These are phyloP conservation scores for Aspergillus hancockii DNA, from an alignment of 495 filamentous ascomycete species.

Conservation along the genomic window DNA sequence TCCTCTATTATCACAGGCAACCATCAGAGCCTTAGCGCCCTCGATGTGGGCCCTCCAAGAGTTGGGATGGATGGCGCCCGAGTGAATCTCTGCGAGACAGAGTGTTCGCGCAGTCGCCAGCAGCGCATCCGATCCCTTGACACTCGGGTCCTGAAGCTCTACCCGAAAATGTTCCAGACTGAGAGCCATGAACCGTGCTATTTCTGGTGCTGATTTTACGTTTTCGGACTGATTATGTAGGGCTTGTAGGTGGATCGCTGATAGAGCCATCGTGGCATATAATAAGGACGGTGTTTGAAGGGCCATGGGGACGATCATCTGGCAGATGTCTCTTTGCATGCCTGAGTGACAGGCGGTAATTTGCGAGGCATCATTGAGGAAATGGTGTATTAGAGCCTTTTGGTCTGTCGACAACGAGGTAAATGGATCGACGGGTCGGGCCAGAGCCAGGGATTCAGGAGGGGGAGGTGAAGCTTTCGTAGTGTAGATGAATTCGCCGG, in stretches of 20 bases:
- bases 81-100: conserved; percentile 51
- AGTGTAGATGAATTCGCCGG: conserved; percentile 50
- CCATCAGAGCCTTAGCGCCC: conserved; percentile 46
- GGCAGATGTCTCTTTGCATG: conserved; percentile 50
- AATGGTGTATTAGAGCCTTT: conserved; percentile 45
- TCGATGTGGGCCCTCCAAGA: conserved; percentile 51
- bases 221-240: conserved; percentile 44
- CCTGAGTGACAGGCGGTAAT: conserved; percentile 47
- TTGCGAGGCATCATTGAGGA: conserved; percentile 48
- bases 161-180: conserved; percentile 48
- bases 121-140: conserved; percentile 42
- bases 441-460: conserved; percentile 30
- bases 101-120: conserved; percentile 50
- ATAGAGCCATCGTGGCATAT: conserved; percentile 49
- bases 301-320: conserved; percentile 50
- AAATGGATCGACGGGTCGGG: conserved; percentile 42
- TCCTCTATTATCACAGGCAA: conserved; percentile 26
- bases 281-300: conserved; percentile 48
- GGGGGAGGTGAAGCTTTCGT: conserved; percentile 30
- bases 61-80: conserved; percentile 47
- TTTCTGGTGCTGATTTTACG: conserved; percentile 46
- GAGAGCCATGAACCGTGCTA: conserved; percentile 45
- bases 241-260: conserved; percentile 48
- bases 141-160: conserved; percentile 41
- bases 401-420: conserved; percentile 41